Base-by-base conservation (phyloP, 2,329 filamentous ascomycete genomes). In the Epichloe aotearoae region DNA sequence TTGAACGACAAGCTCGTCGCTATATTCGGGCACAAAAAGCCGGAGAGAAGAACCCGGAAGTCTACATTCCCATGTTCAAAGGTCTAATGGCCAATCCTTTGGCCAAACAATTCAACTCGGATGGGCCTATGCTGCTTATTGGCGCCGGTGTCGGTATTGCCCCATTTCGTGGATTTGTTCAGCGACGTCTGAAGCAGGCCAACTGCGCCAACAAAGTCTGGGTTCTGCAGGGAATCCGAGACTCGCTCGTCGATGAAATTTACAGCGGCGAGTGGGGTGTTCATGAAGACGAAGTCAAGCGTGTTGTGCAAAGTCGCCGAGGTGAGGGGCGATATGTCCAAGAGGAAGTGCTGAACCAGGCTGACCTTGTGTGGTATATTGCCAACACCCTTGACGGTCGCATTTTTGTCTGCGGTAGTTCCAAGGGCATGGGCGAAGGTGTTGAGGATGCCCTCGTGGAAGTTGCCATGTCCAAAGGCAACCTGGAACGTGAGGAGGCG, bases 181-280 rank as follows among this genome's bases (percentile, higher is more conserved):
- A 97, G 70, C 88, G 94, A 53, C 80, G 90, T 12, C 76, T 96
- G 52, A 91, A 91, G 75, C 93, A 89, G 55, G 90, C 90, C 62
- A 96, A 94, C 70, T 95, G 90, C 63, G 89, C 88, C 55, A 96
- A 96, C 75, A 96, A 96, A 72, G 91, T 96, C 60, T 96, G 90
- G 90, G 87, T 96, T 44, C 79, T 96, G 43, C 90, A 96, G 69
- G 90, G 90, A 39, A 83, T 95, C 44, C 85, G 90, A n/a, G 93
- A 98, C 69, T 89, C 86, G 26, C 80, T 95, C 41, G 80, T 97
- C 20, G 93, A 98, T 62, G 93, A 98, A 69, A 83, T 98, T 40
- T 98, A 98, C 73, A 88, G 84, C 52, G 93, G 93, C 58, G 93
- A 98, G 66, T 94, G 95, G 79, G 93, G 93, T 47, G 88, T 93